A percentile compares a stretch with the other conserved stretches of the same genome.
These are phyloP conservation scores for Chytriomyces sp. DNA, from an alignment of 192 early-diverging fungal genomes.

Conservation along the genomic window DNA sequence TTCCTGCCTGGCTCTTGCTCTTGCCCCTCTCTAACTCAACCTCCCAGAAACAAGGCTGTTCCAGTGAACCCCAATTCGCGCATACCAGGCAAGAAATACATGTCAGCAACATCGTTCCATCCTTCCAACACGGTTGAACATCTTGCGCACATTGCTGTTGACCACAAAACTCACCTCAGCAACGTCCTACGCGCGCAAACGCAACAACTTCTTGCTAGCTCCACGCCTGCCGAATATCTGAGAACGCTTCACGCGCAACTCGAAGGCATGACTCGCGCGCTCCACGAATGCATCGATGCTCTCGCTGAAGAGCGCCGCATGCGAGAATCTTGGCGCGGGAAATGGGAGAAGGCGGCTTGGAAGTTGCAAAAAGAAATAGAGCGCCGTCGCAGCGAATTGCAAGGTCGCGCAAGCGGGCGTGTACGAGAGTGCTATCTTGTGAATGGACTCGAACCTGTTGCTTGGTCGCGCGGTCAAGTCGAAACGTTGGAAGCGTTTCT, in stretches of 20 bases:
- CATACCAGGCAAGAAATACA: neutral
- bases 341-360: constrained; percentile 25
- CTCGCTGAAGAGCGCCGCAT: constrained; percentile 40
- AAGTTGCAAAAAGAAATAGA: constrained; percentile 4
- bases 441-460: constrained; percentile 17
- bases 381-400: neutral
- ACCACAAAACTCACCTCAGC: constrained; percentile 29
- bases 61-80: neutral
- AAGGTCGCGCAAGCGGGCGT: constrained; percentile 3
- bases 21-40: neutral
- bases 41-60: neutral
- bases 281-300: constrained; percentile 41
- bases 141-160: constrained; percentile 3
- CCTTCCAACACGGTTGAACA: constrained; percentile 18
- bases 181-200: constrained; percentile 33
- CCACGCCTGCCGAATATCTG: constrained; percentile 32
- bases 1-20: neutral
- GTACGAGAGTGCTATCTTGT: constrained; percentile 7
- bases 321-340: constrained; percentile 18
- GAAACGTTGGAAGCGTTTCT: constrained; percentile 3
- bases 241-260: constrained; percentile 34
- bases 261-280: constrained; percentile 26
- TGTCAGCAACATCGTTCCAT: constrained; percentile 21
- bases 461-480: neutral
- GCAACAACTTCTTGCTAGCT: constrained; percentile 32